A percentile compares a stretch with the other conserved stretches of the same genome.
These are phyloP conservation scores for Yarrowia osloensis DNA, from an alignment of 805 yeast genomes.

Conservation along the genomic window DNA sequence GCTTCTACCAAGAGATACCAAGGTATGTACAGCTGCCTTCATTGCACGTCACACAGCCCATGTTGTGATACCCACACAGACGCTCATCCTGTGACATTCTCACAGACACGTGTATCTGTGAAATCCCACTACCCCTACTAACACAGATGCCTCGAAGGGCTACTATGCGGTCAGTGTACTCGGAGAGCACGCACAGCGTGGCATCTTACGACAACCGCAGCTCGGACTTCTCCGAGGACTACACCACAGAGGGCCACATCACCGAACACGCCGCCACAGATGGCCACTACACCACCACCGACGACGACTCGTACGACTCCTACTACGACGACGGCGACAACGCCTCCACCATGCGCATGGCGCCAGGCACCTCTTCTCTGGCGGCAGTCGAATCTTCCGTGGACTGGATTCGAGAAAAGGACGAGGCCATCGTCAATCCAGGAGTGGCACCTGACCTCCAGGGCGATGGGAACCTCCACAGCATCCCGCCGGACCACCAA, in stretches of 20 bases:
- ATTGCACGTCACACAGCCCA: too few relatives aligned
- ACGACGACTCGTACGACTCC: constrained; percentile 22
- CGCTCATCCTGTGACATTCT: background rate
- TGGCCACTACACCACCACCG: constrained; percentile 21
- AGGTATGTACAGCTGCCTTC: background rate
- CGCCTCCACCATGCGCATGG: constrained; percentile 21
- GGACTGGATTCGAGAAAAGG: constrained; percentile 26
- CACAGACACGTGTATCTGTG: background rate
- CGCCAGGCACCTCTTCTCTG: background rate
- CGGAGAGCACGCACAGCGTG: constrained; percentile 16
- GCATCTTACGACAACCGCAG: constrained; percentile 16
- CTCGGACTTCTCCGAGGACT: constrained; percentile 19
- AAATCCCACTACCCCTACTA: background rate
- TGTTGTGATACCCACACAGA: background rate
- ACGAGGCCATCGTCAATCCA: constrained; percentile 17
- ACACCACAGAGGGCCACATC: constrained; percentile 5
- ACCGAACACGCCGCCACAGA: constrained; percentile 6
- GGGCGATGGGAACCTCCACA: background rate
- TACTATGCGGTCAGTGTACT: constrained; percentile 17
- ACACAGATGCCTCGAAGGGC: constrained; percentile 28
- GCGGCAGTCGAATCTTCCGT: constrained; percentile 24
- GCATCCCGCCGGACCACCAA: constrained; percentile 19
- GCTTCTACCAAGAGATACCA: constrained; percentile 22
- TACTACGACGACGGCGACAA: constrained; percentile 6
- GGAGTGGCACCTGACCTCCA: constrained; percentile 19